Conservation (phyloP, 176 grass and related monocot genomes). For the Otatea glauca region DNA sequence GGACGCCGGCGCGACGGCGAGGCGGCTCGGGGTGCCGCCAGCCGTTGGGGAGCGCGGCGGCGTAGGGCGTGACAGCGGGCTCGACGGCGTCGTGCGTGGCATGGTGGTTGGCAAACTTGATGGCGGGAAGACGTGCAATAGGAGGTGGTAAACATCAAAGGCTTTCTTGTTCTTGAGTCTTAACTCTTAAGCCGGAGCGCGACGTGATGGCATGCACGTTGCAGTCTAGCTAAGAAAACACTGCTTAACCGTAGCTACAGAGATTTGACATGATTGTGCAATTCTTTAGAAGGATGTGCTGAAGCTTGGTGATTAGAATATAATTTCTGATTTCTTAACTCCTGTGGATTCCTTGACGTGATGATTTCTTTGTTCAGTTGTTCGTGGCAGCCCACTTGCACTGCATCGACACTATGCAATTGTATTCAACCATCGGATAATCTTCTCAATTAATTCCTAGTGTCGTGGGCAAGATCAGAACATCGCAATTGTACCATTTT, state of each 20-base stretch:
- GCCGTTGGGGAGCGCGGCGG: conserved; percentile 43
- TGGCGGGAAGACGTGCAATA: background rate
- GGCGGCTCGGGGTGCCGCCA: conserved; percentile 34
- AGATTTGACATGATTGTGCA: background rate
- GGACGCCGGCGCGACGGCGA: conserved; percentile 40
- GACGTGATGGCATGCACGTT: conserved; percentile 48
- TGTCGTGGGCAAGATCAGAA: background rate
- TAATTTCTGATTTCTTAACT: background rate
- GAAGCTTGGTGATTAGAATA: background rate
- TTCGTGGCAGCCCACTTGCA: conserved; percentile 36
- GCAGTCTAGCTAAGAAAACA: background rate
- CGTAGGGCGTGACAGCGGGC: conserved; percentile 42
- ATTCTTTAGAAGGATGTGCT: too few species aligned
- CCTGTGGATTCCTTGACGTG: background rate
- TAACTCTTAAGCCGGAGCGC: background rate
- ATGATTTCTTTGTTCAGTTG: background rate
- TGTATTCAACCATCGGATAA: background rate
- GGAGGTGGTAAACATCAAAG: background rate
- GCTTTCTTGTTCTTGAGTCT: background rate
- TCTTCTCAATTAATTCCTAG: background rate
- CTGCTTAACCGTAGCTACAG: background rate
- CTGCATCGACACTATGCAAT: background rate
- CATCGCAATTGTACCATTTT: background rate
- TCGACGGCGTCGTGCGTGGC: conserved; percentile 46
- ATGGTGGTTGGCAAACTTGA: background rate